Conservation (phyloP, 345 rosid species). For the Citrus maxima region DNA sequence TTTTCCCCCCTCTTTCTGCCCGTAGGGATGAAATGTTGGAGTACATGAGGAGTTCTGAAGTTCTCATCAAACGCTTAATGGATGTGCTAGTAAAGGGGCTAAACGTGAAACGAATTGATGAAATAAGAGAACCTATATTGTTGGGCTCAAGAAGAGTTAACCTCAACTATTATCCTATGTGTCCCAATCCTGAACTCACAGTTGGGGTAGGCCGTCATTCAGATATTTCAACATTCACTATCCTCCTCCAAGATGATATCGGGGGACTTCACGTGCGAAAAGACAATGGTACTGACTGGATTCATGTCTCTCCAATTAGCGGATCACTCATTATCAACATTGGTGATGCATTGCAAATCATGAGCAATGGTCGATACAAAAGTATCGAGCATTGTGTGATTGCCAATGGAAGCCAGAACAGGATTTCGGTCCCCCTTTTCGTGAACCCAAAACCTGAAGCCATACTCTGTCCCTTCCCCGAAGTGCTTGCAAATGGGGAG, state of each 20-base stretch:
- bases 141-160: conserved; percentile 8
- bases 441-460: conserved; percentile 16
- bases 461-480: conserved; percentile 17
- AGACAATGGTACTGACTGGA: conserved; percentile 20
- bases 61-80: conserved; percentile 32
- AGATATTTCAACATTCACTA: conserved; percentile 34
- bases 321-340: conserved; percentile 22
- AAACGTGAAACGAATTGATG: conserved; percentile 36
- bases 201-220: conserved; percentile 46
- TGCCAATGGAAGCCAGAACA: conserved; percentile 11
- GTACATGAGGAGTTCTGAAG: conserved; percentile 38
- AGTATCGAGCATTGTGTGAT: conserved; percentile 25
- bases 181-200: conserved; percentile 45
- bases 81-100: conserved; percentile 32
- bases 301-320: conserved; percentile 18
- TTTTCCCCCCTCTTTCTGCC: background rate
- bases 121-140: background rate
- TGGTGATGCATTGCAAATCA: conserved; percentile 26
- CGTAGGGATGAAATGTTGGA: conserved; percentile 35
- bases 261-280: conserved; percentile 45
- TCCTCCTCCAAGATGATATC: conserved; percentile 46
- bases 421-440: conserved; percentile 27
- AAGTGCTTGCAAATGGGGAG: conserved; percentile 14
- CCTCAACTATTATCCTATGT: conserved; percentile 41
- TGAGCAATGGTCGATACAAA: conserved; percentile 29